These are phyloP conservation scores for Phialophora tarda DNA, from an alignment of 2,329 filamentous ascomycete genomes.

Conservation along the genomic window DNA sequence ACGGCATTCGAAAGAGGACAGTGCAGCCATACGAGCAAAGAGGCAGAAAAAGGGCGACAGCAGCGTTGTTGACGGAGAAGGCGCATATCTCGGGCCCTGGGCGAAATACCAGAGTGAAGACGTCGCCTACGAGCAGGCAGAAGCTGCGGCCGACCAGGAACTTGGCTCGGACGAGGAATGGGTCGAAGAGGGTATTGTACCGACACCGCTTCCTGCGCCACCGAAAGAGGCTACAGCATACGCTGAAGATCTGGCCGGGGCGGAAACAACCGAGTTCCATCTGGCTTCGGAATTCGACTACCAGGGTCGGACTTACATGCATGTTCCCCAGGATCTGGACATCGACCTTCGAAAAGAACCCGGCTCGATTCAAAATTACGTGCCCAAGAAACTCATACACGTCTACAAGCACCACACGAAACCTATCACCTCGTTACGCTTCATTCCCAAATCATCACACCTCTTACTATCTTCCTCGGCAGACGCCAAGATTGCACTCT, in stretches of 20 bases:
- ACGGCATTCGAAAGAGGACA: constrained; percentile 71
- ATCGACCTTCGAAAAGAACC: constrained; percentile 81
- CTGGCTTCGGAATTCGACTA: constrained; percentile 86
- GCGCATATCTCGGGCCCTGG: constrained; percentile 93
- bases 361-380: constrained; percentile 83
- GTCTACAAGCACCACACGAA: constrained; percentile 86
- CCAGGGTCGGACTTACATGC: constrained; percentile 96
- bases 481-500: constrained; percentile 89
- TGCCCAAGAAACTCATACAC: constrained; percentile 91
- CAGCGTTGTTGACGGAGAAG: constrained; percentile 81
- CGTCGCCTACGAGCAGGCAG: constrained; percentile 70
- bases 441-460: constrained; percentile 88
- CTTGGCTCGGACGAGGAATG: constrained; percentile 80
- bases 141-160: constrained; percentile 71
- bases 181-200: constrained; percentile 72
- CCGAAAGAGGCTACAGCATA: constrained; percentile 59
- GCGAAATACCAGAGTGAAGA: constrained; percentile 79
- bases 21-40: constrained; percentile 70
- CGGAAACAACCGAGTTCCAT: constrained; percentile 86
- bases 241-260: constrained; percentile 63
- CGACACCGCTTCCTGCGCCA: constrained; percentile 56
- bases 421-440: constrained; percentile 84
- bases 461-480: constrained; percentile 87
- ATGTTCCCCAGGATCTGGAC: constrained; percentile 88
- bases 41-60: constrained; percentile 86